Evolutionary conservation across 139 green algal genomes (phyloP).

Genomic region (Volvox africanus): DNA sequence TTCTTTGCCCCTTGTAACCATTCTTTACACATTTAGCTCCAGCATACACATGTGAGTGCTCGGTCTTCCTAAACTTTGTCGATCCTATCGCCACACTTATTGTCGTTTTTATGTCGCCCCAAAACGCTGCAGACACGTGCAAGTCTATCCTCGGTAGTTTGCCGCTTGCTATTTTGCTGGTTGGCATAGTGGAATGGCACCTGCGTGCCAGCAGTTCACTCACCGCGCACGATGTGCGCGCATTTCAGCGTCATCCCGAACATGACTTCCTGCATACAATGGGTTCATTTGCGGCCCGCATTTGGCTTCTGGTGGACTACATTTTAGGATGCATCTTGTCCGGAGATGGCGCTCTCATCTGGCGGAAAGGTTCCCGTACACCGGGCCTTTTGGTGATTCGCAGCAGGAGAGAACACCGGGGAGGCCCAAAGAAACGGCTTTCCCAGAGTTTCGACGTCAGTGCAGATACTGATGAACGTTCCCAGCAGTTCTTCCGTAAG

Average conservation of each 20-base stretch:
- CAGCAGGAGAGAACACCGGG: not conserved
- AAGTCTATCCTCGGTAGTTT: slow-evolving; percentile 18
- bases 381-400: not conserved
- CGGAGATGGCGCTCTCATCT: not conserved
- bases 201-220: not conserved
- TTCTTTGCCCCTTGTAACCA: too few species aligned
- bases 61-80: too few species aligned
- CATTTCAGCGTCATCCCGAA: not conserved
- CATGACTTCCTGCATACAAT: not conserved
- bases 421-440: too few species aligned
- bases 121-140: not conserved
- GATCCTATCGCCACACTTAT: too few species aligned
- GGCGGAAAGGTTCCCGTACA: not conserved
- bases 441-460: too few species aligned
- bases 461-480: too few species aligned
- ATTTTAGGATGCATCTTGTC: not conserved
- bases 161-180: slow-evolving; percentile 1
- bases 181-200: slow-evolving; percentile 12
- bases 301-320: not conserved
- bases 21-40: too few species aligned
- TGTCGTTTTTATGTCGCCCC: too few species aligned
- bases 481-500: too few species aligned
- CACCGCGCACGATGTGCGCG: not conserved
- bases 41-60: too few species aligned
- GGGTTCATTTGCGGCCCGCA: not conserved